Conservation (phyloP, 768 basidiomycete genomes). For the Auriscalpium orientale region DNA sequence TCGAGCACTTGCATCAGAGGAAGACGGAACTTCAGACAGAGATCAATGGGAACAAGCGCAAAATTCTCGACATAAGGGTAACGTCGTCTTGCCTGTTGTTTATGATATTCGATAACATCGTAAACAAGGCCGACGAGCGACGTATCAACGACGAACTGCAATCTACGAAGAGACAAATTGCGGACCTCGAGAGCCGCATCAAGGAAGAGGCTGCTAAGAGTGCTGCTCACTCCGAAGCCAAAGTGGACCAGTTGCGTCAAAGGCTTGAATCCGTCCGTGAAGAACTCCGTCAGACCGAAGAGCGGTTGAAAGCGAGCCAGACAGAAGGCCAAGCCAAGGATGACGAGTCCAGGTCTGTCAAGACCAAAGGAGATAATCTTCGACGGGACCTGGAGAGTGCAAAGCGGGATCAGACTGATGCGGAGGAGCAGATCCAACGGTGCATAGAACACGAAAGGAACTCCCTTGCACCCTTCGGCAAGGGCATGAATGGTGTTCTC, state of each 20-base stretch:
- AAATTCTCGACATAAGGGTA: constrained; percentile 34
- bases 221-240: constrained; percentile 46
- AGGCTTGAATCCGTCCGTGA: constrained; percentile 42
- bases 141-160: constrained; percentile 5
- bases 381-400: constrained; percentile 27
- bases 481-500: constrained; percentile 50
- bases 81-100: background rate
- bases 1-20: constrained; percentile 36
- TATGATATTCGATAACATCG: background rate
- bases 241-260: constrained; percentile 49
- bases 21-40: constrained; percentile 32
- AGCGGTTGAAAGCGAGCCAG: constrained; percentile 2
- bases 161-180: constrained; percentile 6
- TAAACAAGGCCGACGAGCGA: constrained; percentile 7
- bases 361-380: constrained; percentile 26
- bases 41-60: constrained; percentile 44
- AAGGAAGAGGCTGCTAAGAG: constrained; percentile 8
- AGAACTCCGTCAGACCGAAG: constrained; percentile 10
- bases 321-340: background rate
- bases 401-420: constrained; percentile 36
- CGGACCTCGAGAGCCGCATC: constrained; percentile 5
- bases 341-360: background rate
- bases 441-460: constrained; percentile 49
- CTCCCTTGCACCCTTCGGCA: constrained; percentile 54
- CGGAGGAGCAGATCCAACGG: constrained; percentile 41